A percentile compares a stretch with the other conserved stretches of the same genome.
Conservation (phyloP, 768 basidiomycete species). For the Mycena albidolilacea region DNA sequence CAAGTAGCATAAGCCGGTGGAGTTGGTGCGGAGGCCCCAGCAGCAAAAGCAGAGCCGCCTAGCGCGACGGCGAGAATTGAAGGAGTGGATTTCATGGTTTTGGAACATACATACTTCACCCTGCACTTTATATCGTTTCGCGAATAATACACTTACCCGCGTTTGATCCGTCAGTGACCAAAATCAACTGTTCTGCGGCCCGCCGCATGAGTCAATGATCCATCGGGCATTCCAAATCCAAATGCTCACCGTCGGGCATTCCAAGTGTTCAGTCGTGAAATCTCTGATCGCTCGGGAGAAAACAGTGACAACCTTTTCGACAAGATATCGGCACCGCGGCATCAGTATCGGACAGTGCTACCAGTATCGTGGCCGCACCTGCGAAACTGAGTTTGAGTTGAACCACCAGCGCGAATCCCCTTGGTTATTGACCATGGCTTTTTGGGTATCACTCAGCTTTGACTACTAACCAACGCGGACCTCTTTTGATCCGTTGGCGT, state of each 20-base stretch:
- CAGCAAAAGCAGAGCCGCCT: conserved; percentile 15
- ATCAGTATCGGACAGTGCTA: too few relatives aligned
- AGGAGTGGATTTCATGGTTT: conserved; percentile 14
- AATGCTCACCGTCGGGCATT: conserved; percentile 7
- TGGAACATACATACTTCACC: not conserved
- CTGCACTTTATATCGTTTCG: not conserved
- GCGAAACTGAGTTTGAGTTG: not conserved
- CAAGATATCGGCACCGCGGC: too few relatives aligned
- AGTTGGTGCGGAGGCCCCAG: conserved; percentile 20
- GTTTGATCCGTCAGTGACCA: not conserved
- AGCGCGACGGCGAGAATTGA: conserved; percentile 7
- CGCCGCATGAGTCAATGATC: conserved; percentile 9
- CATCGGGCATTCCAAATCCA: conserved; percentile 7
- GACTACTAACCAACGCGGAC: conserved; percentile 11
- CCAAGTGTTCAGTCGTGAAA: not conserved
- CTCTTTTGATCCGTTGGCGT: not conserved
- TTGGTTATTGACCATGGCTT: conserved; percentile 5
- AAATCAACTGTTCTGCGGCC: conserved; percentile 5
- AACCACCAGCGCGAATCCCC: not conserved
- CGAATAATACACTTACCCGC: not conserved
- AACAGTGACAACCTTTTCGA: conserved; percentile 1
- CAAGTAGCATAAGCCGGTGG: conserved; percentile 23
- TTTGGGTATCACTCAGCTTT: not conserved
- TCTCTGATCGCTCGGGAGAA: not conserved
- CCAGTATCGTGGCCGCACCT: not conserved